Evolutionary conservation across 495 filamentous ascomycete genomes (phyloP), one percentile per base, ranked within the genome.

Genomic region (Penicillium chermesinum): DNA sequence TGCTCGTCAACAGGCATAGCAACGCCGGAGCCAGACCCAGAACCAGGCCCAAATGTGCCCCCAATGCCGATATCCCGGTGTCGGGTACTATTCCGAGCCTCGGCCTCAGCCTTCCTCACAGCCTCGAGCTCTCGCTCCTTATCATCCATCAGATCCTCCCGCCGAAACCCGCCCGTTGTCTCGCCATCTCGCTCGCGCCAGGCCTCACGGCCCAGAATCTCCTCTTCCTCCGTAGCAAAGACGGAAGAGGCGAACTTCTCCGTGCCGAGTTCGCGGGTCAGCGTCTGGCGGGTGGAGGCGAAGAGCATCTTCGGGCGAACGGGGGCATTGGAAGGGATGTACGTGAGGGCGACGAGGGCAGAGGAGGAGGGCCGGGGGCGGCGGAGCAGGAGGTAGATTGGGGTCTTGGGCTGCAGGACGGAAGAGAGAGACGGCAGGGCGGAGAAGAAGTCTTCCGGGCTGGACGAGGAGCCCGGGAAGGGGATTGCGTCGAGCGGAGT

Each of bases 271-370:
- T 96, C 91, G 35, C 91, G 78, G 34, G 84, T 74, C 9, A 98
- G 75, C 0, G 89, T 91, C 44, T 91, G 74, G 33, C 90, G 81
- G 14, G 93, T 95, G 34, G 86, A 81, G 27, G 93, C 91, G 67
- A 96, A 95, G 41, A 98, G 80, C 76, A 90, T 97, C 78, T 98
- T 98, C 55, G 91, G 85, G 34, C 93, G 85, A 33, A 98, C 93
- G 14, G 86, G 86, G 4, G 93, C 91, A 44, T 85, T 68, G 61
- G 89, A 88, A 2, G 93, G 93, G 37, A 98, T 87, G 63, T 95
- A 96, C 22, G 93, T 91, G 37, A 96, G 71, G 38, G 87, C 87
- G 43, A 89, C 67, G 50, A 93, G 82, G 14, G 67, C 58, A 46
- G 74, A 73, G 1, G 59, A 48, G 16, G 63, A 60, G 16, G 71